These are phyloP conservation scores for Stachybotrys echinatus DNA, from an alignment of 2,329 filamentous ascomycete genomes.

Conservation along the genomic window DNA sequence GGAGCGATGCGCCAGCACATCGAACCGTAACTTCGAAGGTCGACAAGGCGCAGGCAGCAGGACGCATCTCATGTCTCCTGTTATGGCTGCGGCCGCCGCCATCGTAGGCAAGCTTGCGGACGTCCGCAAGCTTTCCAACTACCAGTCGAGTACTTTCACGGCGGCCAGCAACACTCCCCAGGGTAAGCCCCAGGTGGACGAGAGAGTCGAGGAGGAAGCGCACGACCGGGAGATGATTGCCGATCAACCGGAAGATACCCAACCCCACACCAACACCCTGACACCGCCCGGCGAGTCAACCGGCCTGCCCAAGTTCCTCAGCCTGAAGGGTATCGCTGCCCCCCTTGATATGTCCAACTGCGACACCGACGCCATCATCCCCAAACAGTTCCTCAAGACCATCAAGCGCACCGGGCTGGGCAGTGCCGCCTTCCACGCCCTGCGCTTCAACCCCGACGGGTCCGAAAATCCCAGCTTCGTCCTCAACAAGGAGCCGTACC, in stretches of 20 bases:
- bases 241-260: slow-evolving; percentile 59
- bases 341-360: slow-evolving; percentile 85
- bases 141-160: slow-evolving; percentile 55
- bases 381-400: slow-evolving; percentile 98
- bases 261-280: slow-evolving; percentile 59
- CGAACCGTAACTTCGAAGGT: slow-evolving; percentile 96
- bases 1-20: slow-evolving; percentile 92
- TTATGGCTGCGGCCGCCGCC: slow-evolving; percentile 89
- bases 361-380: slow-evolving; percentile 98
- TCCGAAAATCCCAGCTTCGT: slow-evolving; percentile 76
- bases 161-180: slow-evolving; percentile 41
- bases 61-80: slow-evolving; percentile 94
- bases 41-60: slow-evolving; percentile 87
- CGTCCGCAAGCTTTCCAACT: slow-evolving; percentile 70
- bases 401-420: slow-evolving; percentile 97
- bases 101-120: slow-evolving; percentile 89
- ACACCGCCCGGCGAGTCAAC: slow-evolving; percentile 35
- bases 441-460: slow-evolving; percentile 71
- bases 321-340: slow-evolving; percentile 80
- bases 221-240: slow-evolving; percentile 46
- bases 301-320: slow-evolving; percentile 79
- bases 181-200: slow-evolving; percentile 45
- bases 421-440: slow-evolving; percentile 77
- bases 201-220: slow-evolving; percentile 45
- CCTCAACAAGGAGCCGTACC: slow-evolving; percentile 86